phyloP scores from a whole-genome alignment of 1,284 basidiomycete genomes.

The Papiliotrema nemorosa region DNA sequence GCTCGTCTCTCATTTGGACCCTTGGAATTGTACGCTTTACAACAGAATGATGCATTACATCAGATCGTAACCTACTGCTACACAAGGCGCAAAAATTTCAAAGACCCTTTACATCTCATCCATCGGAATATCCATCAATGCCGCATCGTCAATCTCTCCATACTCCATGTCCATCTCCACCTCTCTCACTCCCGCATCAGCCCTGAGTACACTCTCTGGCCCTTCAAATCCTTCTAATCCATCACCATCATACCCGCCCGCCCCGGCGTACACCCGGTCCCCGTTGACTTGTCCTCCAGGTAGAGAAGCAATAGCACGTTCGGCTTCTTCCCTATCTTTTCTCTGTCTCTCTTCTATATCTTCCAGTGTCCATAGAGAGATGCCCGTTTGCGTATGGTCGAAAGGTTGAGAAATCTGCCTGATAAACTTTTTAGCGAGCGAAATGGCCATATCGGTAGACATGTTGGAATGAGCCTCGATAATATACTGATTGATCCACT shows the following conservation, averaged over 20 bases:
- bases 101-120: conserved; percentile 5
- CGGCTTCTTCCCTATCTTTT: conserved; percentile 38
- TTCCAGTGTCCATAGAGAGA: conserved; percentile 81
- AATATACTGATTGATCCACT: conserved; percentile 99
- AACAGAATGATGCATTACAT: conserved; percentile 1
- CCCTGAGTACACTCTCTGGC: not conserved
- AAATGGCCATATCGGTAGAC: conserved; percentile 97
- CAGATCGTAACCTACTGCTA: not conserved
- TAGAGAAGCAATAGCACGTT: conserved; percentile 20
- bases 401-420: conserved; percentile 95
- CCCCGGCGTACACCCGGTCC: conserved; percentile 6
- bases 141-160: conserved; percentile 39
- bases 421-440: conserved; percentile 94
- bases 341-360: conserved; percentile 46
- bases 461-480: conserved; percentile 95
- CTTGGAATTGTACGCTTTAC: not conserved
- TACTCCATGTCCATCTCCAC: conserved; percentile 25
- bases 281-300: conserved; percentile 6
- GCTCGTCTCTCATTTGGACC: conserved; percentile 27
- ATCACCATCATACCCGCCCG: not conserved
- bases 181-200: conserved; percentile 6
- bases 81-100: not conserved
- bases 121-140: conserved; percentile 31
- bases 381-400: conserved; percentile 88
- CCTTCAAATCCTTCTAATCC: conserved; percentile 7